Evolutionary conservation across 305 asterid genomes (phyloP).

Genomic region (Plantago rigida): DNA sequence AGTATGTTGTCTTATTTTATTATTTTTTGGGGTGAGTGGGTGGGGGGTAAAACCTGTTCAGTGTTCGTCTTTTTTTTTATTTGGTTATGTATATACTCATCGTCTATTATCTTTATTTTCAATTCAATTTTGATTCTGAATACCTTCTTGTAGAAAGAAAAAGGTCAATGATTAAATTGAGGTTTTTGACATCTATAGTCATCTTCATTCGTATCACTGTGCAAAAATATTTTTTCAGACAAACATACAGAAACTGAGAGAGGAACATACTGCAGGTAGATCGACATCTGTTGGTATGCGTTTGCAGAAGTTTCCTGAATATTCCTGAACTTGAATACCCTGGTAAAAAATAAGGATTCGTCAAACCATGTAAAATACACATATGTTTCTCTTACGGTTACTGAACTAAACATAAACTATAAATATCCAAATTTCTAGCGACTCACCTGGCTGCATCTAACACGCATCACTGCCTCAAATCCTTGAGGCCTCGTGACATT

Average conservation of each 20-base stretch:
- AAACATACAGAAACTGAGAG: constrained; percentile 21
- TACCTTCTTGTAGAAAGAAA: too few species aligned
- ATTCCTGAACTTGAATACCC: constrained; percentile 99
- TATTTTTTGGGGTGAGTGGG: background rate
- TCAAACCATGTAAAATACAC: constrained; percentile 16
- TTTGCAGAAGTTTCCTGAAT: constrained; percentile 84
- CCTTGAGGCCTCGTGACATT: constrained; percentile 97
- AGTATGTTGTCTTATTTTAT: too few species aligned
- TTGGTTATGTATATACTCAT: too few species aligned
- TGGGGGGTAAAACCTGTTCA: background rate
- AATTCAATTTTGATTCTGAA: too few species aligned
- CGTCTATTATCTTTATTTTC: too few species aligned
- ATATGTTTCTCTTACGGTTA: background rate
- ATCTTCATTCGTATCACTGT: too few species aligned
- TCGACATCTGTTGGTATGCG: constrained; percentile 98
- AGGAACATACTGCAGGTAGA: constrained; percentile 70
- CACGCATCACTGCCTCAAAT: constrained; percentile 99
- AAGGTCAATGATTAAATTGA: too few species aligned
- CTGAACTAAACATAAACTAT: constrained; percentile 19
- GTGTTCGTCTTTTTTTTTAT: too few species aligned
- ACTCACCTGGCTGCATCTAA: constrained; percentile 94
- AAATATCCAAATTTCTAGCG: constrained; percentile 19
- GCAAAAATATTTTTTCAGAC: too few species aligned
- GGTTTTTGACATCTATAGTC: too few species aligned
- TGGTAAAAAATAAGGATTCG: constrained; percentile 27